phyloP scores from a whole-genome alignment of 768 basidiomycete genomes.

The Artomyces pyxidatus region DNA sequence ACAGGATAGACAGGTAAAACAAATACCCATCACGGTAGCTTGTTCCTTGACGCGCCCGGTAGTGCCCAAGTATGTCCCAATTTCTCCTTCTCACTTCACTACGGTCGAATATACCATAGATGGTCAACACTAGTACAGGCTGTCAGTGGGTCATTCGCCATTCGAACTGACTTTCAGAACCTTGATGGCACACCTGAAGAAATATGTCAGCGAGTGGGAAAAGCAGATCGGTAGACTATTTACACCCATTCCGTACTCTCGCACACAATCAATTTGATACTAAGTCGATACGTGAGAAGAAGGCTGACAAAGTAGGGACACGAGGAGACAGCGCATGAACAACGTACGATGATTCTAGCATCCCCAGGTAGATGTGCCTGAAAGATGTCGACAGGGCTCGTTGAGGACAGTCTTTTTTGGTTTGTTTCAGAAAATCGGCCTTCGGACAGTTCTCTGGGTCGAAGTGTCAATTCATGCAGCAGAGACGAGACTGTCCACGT shows the following conservation, averaged over 20 bases:
- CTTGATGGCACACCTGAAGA: constrained; percentile 30
- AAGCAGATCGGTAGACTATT: neutral
- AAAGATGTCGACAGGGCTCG: constrained; percentile 40
- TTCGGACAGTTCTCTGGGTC: constrained; percentile 56
- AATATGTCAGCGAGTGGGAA: neutral
- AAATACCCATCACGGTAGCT: no score
- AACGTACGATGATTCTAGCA: constrained; percentile 12
- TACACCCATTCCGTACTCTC: constrained; percentile 11
- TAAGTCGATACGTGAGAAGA: neutral
- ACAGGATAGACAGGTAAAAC: no score
- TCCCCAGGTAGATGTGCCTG: constrained; percentile 55
- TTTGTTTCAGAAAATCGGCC: constrained; percentile 65
- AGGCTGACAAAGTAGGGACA: neutral
- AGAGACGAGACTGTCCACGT: no score
- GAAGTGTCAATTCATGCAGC: no score
- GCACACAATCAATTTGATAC: constrained; percentile 21
- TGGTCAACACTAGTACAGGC: no score
- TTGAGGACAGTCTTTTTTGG: constrained; percentile 47
- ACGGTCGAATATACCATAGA: no score
- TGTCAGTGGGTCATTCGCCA: no score
- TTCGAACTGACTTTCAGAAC: no score
- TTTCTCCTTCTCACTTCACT: no score
- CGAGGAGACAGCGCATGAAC: neutral
- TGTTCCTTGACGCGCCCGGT: no score
- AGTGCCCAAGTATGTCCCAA: no score